These are phyloP conservation scores for Russula olivacea DNA, from an alignment of 768 basidiomycete genomes.

Conservation along the genomic window DNA sequence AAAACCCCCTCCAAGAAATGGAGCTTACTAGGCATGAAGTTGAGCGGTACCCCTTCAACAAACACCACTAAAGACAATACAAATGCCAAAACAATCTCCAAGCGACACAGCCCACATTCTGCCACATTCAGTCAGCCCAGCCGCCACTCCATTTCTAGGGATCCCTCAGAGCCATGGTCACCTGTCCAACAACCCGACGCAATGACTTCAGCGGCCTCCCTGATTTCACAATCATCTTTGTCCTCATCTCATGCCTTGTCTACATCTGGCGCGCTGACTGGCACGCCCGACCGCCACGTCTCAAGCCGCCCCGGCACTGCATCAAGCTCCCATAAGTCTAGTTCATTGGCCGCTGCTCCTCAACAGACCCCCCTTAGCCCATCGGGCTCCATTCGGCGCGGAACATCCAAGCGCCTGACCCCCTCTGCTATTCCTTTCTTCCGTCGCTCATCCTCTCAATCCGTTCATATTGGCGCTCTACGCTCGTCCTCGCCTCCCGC, in stretches of 20 bases:
- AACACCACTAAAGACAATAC: conserved; percentile 43
- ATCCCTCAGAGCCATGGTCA: conserved; percentile 54
- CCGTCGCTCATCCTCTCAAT: conserved; percentile 84
- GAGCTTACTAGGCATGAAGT: conserved; percentile 80
- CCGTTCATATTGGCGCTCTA: conserved; percentile 51
- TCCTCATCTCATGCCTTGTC: conserved; percentile 50
- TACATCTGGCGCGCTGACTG: conserved; percentile 41
- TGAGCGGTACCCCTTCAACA: conserved; percentile 60
- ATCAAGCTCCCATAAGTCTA: conserved; percentile 67
- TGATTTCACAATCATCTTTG: conserved; percentile 67
- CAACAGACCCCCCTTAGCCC: conserved; percentile 65
- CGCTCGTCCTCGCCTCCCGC: conserved; percentile 45
- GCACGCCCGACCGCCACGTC: conserved; percentile 58
- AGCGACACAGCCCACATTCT: conserved; percentile 61
- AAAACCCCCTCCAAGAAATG: conserved; percentile 95
- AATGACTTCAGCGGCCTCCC: conserved; percentile 72
- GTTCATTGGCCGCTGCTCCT: conserved; percentile 47
- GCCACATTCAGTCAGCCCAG: conserved; percentile 61
- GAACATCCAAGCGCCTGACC: conserved; percentile 75
- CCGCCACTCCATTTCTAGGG: conserved; percentile 65
- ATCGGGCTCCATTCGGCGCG: conserved; percentile 58
- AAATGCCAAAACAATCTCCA: conserved; percentile 44
- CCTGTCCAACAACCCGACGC: conserved; percentile 59
- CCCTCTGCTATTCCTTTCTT: conserved; percentile 94
- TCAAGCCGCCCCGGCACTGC: conserved; percentile 68